These are phyloP conservation scores for Salix brachista DNA, from an alignment of 345 rosid genomes.

Conservation along the genomic window DNA sequence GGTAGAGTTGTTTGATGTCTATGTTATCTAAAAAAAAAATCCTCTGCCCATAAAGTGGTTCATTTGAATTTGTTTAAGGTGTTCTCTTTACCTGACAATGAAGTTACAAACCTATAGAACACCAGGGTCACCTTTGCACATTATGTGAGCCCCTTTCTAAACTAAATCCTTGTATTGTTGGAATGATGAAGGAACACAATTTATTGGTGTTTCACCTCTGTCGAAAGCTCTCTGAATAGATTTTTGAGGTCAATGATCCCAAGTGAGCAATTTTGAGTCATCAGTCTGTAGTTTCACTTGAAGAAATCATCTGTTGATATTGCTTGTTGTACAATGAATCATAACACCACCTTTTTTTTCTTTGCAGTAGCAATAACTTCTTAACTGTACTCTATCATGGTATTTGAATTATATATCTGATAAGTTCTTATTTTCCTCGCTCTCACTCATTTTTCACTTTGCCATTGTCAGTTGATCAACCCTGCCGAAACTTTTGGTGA, in stretches of 20 bases:
- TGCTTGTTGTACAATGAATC: background rate
- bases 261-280: background rate
- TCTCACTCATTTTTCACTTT: background rate
- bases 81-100: background rate
- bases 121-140: background rate
- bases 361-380: background rate
- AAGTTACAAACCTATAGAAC: background rate
- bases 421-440: background rate
- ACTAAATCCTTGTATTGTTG: background rate
- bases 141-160: background rate
- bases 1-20: background rate
- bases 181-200: background rate
- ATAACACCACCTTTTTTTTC: background rate
- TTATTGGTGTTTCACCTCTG: background rate
- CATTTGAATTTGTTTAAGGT: background rate
- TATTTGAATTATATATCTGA: background rate
- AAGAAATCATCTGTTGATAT: background rate
- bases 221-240: background rate
- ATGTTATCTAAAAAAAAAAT: background rate
- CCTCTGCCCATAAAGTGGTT: background rate
- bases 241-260: background rate
- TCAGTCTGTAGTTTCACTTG: background rate
- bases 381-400: background rate
- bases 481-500: slow-evolving; percentile 99
- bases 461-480: slow-evolving; percentile 59